Percentiles rank a stretch among this genome's conserved stretches.
These are phyloP conservation scores for Apiotrichum siamense DNA, from an alignment of 1,284 basidiomycete genomes.

Conservation along the genomic window DNA sequence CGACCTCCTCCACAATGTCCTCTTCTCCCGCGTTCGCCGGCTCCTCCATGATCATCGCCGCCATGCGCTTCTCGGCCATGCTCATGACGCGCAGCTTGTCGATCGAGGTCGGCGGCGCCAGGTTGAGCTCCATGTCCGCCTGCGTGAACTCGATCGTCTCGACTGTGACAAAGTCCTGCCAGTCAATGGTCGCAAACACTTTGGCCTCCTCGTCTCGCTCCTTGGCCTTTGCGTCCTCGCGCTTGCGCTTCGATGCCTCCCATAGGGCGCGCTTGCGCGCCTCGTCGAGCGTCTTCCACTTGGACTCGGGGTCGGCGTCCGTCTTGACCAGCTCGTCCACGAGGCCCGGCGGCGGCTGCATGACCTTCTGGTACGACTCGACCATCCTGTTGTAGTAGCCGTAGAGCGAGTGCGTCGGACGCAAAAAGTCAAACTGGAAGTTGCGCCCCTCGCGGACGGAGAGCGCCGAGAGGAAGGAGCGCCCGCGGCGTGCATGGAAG, in stretches of 20 bases:
- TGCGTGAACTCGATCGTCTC: constrained; percentile 98
- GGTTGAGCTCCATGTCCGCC: constrained; percentile 80
- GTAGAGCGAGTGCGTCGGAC: constrained; percentile 91
- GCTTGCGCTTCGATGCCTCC: constrained; percentile 75
- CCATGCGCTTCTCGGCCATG: constrained; percentile 94
- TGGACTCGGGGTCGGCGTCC: constrained; percentile 55
- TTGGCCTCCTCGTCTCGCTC: constrained; percentile 64
- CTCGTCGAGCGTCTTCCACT: constrained; percentile 72
- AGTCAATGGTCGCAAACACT: constrained; percentile 94
- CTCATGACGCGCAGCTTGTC: constrained; percentile 96
- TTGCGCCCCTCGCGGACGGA: constrained; percentile 86
- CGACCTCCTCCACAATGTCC: constrained; percentile 52
- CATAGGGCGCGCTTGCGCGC: constrained; percentile 77
- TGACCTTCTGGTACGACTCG: constrained; percentile 88
- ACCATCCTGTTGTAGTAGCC: constrained; percentile 95
- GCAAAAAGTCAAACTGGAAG: constrained; percentile 96
- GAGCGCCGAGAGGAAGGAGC: constrained; percentile 75
- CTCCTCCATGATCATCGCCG: constrained; percentile 95
- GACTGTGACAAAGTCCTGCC: constrained; percentile 98
- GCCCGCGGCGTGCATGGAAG: constrained; percentile 87
- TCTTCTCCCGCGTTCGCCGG: constrained; percentile 65
- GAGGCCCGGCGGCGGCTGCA: constrained; percentile 72
- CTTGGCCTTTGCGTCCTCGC: constrained; percentile 77
- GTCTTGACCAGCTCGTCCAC: constrained; percentile 63
- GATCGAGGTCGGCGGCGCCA: constrained; percentile 91